A percentile compares a stretch with the other conserved stretches of the same genome.
Evolutionary conservation across 768 basidiomycete species (phyloP).

Genomic region (Psilocybe azurescens): DNA sequence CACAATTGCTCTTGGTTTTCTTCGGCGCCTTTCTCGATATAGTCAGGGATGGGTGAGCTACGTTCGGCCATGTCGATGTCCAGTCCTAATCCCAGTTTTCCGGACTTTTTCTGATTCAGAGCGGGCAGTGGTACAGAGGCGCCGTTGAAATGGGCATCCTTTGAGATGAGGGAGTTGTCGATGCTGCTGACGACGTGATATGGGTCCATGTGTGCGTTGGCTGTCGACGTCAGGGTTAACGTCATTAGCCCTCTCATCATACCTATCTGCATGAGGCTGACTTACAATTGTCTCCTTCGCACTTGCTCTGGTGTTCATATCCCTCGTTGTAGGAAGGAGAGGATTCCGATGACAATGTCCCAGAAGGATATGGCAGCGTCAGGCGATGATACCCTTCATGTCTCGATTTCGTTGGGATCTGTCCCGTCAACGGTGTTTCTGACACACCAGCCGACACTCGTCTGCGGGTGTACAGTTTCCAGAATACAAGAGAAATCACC

Average conservation of each 20-base stretch:
- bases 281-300: conserved; percentile 4
- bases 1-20: not conserved
- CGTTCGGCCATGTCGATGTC: conserved; percentile 8
- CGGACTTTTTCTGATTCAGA: conserved; percentile 12
- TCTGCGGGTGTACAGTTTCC: conserved; percentile 18
- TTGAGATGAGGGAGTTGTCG: conserved; percentile 30
- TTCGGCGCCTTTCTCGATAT: not conserved
- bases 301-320: conserved; percentile 5
- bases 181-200: conserved; percentile 28
- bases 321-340: conserved; percentile 9
- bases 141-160: conserved; percentile 25
- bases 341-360: not conserved
- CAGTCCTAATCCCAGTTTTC: conserved; percentile 1
- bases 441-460: not conserved
- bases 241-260: not conserved
- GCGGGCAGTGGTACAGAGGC: conserved; percentile 18
- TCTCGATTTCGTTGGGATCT: conserved; percentile 4
- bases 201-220: conserved; percentile 25
- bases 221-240: not conserved
- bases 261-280: not conserved
- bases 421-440: not conserved
- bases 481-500: conserved; percentile 10
- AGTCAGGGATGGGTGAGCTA: not conserved
- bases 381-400: conserved; percentile 13
- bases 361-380: conserved; percentile 14